Evolutionary conservation across 306 rosid species (phyloP).

Genomic region (Glycine tomentella): DNA sequence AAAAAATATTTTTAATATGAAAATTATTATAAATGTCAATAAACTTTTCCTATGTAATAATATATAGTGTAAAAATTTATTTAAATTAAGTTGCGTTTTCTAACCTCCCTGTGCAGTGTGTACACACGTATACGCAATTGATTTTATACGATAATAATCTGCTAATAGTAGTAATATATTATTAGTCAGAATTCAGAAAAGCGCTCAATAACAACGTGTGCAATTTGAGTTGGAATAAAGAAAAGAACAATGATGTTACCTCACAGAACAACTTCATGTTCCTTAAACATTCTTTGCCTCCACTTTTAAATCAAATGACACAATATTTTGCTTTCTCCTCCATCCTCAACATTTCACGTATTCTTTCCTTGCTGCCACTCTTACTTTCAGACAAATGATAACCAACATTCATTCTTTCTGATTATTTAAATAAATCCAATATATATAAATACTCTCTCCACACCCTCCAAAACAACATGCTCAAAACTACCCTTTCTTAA

Average conservation of each 20-base stretch:
- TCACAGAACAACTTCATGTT: constrained; percentile 38
- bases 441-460: constrained; percentile 53
- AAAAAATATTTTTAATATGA: too few species aligned
- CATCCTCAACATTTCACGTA: constrained; percentile 44
- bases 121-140: not conserved
- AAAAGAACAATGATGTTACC: constrained; percentile 54
- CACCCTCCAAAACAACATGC: constrained; percentile 22
- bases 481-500: constrained; percentile 30
- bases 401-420: constrained; percentile 51
- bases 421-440: constrained; percentile 38
- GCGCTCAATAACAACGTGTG: constrained; percentile 29
- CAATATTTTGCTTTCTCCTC: constrained; percentile 46
- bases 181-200: not conserved
- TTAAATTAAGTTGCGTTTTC: too few species aligned
- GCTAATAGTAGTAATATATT: not conserved
- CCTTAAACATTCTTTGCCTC: constrained; percentile 65
- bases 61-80: too few species aligned
- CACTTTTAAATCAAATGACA: constrained; percentile 30
- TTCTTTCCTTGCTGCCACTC: constrained; percentile 72
- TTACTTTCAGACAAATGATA: constrained; percentile 46
- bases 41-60: too few species aligned
- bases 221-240: constrained; percentile 55
- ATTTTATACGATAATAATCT: not conserved
- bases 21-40: too few species aligned
- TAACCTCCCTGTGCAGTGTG: too few species aligned